A percentile compares a stretch with the other conserved stretches of the same genome.
Evolutionary conservation across 306 rosid genomes (phyloP).

Genomic region (Corylus americana): DNA sequence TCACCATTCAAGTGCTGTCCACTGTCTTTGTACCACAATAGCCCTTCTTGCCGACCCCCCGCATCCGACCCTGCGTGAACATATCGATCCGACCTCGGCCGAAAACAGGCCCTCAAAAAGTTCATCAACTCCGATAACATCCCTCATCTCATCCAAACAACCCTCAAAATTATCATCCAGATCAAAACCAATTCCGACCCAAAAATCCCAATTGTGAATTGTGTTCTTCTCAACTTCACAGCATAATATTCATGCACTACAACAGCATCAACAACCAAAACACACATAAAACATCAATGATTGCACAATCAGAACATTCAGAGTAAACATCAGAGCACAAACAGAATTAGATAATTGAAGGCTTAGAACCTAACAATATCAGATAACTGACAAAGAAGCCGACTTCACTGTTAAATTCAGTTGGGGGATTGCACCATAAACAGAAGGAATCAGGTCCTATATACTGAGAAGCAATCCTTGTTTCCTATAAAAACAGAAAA

Average conservation of each 20-base stretch:
- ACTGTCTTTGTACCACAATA: constrained; percentile 64
- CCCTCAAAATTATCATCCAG: constrained; percentile 60
- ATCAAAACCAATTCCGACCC: constrained; percentile 41
- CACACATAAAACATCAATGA: constrained; percentile 28
- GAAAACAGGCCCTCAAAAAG: constrained; percentile 65
- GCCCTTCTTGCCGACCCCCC: constrained; percentile 64
- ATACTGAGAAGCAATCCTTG: constrained; percentile 17
- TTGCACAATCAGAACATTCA: constrained; percentile 16
- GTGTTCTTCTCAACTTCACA: constrained; percentile 29
- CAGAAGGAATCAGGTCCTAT: constrained; percentile 17
- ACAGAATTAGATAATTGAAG: constrained; percentile 20
- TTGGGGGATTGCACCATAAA: constrained; percentile 19
- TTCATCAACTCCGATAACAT: constrained; percentile 70
- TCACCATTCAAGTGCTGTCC: constrained; percentile 67
- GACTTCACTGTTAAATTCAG: constrained; percentile 28
- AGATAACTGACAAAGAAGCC: constrained; percentile 31
- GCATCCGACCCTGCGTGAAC: constrained; percentile 45
- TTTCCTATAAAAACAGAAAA: constrained; percentile 34
- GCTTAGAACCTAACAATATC: constrained; percentile 17
- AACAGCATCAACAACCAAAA: constrained; percentile 39
- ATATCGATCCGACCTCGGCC: constrained; percentile 52
- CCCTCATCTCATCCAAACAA: constrained; percentile 67
- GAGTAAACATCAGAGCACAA: constrained; percentile 35
- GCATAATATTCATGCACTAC: constrained; percentile 38
- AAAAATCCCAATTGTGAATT: constrained; percentile 31